Evolutionary conservation across 2,329 filamentous ascomycete genomes (phyloP), one percentile per base, ranked within the genome.

Genomic region (Hypoxylon sp.): DNA sequence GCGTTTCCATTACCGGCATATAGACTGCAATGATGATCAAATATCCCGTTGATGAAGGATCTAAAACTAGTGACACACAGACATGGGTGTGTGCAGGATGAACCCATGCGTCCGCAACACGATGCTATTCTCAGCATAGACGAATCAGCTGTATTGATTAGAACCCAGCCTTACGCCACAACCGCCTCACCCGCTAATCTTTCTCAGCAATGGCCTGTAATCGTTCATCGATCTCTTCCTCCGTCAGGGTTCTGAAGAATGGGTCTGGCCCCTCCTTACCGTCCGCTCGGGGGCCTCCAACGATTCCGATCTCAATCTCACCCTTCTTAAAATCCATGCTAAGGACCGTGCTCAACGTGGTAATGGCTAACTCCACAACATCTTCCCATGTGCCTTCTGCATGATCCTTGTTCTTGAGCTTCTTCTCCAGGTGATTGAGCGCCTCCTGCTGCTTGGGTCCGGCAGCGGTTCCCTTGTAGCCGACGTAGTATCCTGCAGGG

Each of bases 291-390:
- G 95, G 94, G 30, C 94, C 95, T 73, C 96, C 96, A 60, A 98
- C 96, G 78, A 99, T 94, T 70, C 96, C 96, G 82, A 99, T 93
- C 84, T 99, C 96, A 80, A 99, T 91, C 86, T 99, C 96, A 75
- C 92, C 92, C 87, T 98, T 98, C 89, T 99, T 99, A 87, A 99
- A 99, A 81, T 99, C 96, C 81, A 98, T 97, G 82, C 95, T 98
- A 72, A 99, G 87, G 67, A 99, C 94, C 36, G 93, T 97, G 88
- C 94, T 97, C 80, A 99, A 84, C 5, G 96, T 95, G 48, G 93
- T 93, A 80, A 99, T 99, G 65, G 93, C 96, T 76, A 98, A 87
- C 86, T 99, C 96, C 53, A 99, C 95, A 52, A 99, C 96, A 67
- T 99, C 96, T 82, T 97, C 93, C 96, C 96, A 99, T 78, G 85